Conservation (phyloP, 2,329 filamentous ascomycete species). For the Diaporthe caulivora region DNA sequence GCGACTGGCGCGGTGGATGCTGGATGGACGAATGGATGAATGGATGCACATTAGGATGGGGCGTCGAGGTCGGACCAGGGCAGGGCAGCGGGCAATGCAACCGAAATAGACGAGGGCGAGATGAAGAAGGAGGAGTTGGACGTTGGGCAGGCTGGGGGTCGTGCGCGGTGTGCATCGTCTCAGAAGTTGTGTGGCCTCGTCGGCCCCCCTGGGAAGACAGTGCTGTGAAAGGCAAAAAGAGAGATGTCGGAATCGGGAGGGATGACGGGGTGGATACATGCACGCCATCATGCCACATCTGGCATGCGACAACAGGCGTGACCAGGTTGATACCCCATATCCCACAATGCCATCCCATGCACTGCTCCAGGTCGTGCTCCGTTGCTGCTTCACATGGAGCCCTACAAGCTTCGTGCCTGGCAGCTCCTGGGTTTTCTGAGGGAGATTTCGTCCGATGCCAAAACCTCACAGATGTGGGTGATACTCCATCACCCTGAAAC, state of each 20-base stretch:
- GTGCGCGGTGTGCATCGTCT: constrained; percentile 11
- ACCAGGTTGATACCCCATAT: neutral
- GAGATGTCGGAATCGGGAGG: neutral
- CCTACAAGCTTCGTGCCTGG: no score
- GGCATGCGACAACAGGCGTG: constrained; percentile 5
- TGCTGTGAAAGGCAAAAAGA: constrained; percentile 27
- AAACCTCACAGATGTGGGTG: constrained; percentile 21
- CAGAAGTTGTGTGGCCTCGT: neutral
- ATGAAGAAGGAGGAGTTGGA: constrained; percentile 23
- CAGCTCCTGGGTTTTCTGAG: constrained; percentile 21
- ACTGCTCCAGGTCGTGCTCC: neutral
- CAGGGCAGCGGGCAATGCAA: neutral
- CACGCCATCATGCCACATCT: constrained; percentile 24
- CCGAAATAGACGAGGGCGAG: constrained; percentile 23
- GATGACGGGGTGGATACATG: constrained; percentile 4
- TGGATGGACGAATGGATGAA: no score
- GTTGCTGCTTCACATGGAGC: neutral
- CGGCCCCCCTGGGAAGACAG: neutral
- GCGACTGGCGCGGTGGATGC: neutral
- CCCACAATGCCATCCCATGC: constrained; percentile 17
- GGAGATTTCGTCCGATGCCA: constrained; percentile 31
- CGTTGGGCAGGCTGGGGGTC: constrained; percentile 7
- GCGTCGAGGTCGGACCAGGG: constrained; percentile 19
- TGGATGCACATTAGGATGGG: neutral
- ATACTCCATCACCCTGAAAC: constrained; percentile 37